A percentile compares a stretch with the other conserved stretches of the same genome.
Conservation (phyloP, 1,284 basidiomycete species). For the Ganoderma multipileum region DNA sequence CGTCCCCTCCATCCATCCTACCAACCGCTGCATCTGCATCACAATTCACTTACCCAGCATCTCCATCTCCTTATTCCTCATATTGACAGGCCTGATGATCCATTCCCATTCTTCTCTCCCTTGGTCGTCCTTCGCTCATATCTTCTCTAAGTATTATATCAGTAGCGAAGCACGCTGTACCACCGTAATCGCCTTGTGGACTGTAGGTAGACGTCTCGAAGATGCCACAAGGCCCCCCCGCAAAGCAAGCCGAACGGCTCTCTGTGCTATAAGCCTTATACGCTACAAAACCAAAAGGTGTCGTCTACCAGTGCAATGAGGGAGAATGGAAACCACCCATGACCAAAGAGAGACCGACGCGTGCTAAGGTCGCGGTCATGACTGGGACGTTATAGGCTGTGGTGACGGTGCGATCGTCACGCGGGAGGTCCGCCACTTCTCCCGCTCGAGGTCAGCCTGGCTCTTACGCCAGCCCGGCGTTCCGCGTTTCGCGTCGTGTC, state of each 20-base stretch:
- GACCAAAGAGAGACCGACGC: background rate
- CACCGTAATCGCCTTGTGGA: conserved; percentile 29
- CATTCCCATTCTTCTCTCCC: background rate
- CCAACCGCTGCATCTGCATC: conserved; percentile 5
- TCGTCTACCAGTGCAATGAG: background rate
- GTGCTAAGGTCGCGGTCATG: background rate
- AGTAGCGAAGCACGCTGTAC: conserved; percentile 33
- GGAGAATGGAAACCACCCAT: background rate
- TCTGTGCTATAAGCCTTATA: background rate
- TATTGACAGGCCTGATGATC: background rate
- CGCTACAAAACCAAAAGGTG: background rate
- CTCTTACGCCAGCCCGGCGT: conserved; percentile 50
- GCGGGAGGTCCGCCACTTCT: conserved; percentile 50
- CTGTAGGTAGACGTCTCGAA: conserved; percentile 18
- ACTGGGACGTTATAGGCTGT: background rate
- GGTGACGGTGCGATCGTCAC: conserved; percentile 40
- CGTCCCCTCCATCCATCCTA: background rate
- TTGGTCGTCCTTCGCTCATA: conserved; percentile 17
- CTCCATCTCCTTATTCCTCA: conserved; percentile 4
- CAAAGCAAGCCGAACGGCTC: background rate
- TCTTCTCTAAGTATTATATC: conserved; percentile 25
- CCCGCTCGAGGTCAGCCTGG: conserved; percentile 53
- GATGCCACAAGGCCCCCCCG: background rate
- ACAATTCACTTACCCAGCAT: background rate
- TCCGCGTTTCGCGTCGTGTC: conserved; percentile 39